Evolutionary conservation across 2,329 filamentous ascomycete genomes (phyloP).

Genomic region (Exophiala calicioides): DNA sequence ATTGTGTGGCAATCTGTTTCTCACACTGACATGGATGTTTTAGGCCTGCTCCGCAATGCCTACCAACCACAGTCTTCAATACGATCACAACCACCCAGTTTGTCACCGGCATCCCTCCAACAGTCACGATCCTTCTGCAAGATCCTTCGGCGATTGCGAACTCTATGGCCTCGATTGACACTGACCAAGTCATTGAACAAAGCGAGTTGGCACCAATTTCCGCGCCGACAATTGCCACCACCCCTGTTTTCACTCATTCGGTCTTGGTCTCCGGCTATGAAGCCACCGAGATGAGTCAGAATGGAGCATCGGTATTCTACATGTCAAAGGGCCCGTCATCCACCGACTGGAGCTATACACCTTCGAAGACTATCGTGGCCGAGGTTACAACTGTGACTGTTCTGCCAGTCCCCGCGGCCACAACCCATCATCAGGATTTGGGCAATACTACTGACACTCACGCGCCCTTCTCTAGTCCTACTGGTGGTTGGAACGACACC

Average conservation of each 20-base stretch:
- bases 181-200: slow-evolving; percentile 19
- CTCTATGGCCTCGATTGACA: slow-evolving; percentile 23
- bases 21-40: slow-evolving; percentile 3
- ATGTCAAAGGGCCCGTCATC: slow-evolving; percentile 10
- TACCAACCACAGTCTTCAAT: slow-evolving; percentile 17
- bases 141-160: slow-evolving; percentile 24
- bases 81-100: slow-evolving; percentile 21
- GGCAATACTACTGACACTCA: slow-evolving; percentile 5
- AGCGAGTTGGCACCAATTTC: slow-evolving; percentile 23
- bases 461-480: slow-evolving; percentile 16
- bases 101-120: slow-evolving; percentile 18
- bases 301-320: slow-evolving; percentile 23
- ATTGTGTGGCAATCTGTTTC: not conserved
- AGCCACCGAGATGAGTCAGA: slow-evolving; percentile 27
- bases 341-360: slow-evolving; percentile 5
- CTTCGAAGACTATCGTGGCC: slow-evolving; percentile 12
- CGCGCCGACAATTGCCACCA: slow-evolving; percentile 11
- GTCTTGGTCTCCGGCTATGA: slow-evolving; percentile 25
- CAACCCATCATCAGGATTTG: slow-evolving; percentile 3
- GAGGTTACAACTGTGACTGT: slow-evolving; percentile 23
- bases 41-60: slow-evolving; percentile 20
- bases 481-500: slow-evolving; percentile 22
- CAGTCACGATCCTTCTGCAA: slow-evolving; percentile 27
- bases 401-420: slow-evolving; percentile 4
- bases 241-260: slow-evolving; percentile 21